Percentiles rank a stretch among this genome's conserved stretches.
Evolutionary conservation across 2,329 filamentous ascomycete species (phyloP).

Genomic region (Pestalotiopsis sp.): DNA sequence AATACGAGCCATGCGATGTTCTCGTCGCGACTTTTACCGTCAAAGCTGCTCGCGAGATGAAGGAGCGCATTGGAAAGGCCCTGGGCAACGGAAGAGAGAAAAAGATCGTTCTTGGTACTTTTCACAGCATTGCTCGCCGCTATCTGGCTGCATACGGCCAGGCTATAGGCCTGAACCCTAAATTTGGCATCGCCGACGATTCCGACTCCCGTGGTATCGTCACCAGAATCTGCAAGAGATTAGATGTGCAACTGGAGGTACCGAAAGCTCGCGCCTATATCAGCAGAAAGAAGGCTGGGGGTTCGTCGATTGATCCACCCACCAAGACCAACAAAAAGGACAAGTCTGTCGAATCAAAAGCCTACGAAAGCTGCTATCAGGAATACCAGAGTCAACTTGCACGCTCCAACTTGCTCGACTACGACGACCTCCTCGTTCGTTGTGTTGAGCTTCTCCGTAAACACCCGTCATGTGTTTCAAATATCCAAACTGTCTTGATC

Average conservation of each 20-base stretch:
- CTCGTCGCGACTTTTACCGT: conserved; percentile 97
- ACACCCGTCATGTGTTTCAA: conserved; percentile 80
- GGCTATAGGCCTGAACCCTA: conserved; percentile 77
- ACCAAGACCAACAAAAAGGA: conserved; percentile 45
- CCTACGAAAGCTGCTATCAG: conserved; percentile 66
- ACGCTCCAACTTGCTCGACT: conserved; percentile 84
- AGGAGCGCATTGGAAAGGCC: conserved; percentile 78
- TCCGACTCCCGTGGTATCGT: conserved; percentile 79
- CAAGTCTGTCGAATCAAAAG: conserved; percentile 52
- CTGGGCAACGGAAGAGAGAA: conserved; percentile 77
- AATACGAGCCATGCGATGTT: conserved; percentile 80
- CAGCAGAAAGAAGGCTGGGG: conserved; percentile 65
- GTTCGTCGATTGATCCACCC: conserved; percentile 38
- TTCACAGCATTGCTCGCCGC: conserved; percentile 87
- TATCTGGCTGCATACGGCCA: conserved; percentile 86
- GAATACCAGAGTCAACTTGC: conserved; percentile 80
- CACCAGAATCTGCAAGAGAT: conserved; percentile 79
- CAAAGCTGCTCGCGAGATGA: conserved; percentile 94
- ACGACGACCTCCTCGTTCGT: conserved; percentile 86
- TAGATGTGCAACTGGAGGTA: conserved; percentile 69
- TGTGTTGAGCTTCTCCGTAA: conserved; percentile 78
- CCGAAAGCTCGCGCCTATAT: conserved; percentile 75
- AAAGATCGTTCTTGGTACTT: conserved; percentile 85
- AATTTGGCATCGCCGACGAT: conserved; percentile 90
- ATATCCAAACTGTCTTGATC: conserved; percentile 88